A percentile compares a stretch with the other conserved stretches of the same genome.
These are phyloP conservation scores for Moelleriella libera DNA, from an alignment of 2,329 filamentous ascomycete species.

Conservation along the genomic window DNA sequence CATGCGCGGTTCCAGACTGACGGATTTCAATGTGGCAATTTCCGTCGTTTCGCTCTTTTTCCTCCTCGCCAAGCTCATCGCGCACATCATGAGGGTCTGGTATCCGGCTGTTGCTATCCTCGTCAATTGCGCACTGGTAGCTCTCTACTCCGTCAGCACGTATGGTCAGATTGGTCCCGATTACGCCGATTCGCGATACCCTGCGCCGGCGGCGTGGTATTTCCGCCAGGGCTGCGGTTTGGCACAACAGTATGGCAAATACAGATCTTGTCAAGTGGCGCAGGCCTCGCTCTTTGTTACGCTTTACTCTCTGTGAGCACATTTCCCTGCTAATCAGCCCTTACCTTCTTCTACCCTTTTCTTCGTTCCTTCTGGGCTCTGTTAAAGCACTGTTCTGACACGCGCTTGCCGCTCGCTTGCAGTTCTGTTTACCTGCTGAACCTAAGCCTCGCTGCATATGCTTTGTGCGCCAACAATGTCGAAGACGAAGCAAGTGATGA, in stretches of 20 bases:
- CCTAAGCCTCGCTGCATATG: constrained; percentile 43
- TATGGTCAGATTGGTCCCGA: constrained; percentile 63
- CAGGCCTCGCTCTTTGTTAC: constrained; percentile 53
- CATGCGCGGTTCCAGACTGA: constrained; percentile 36
- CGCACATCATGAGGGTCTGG: constrained; percentile 58
- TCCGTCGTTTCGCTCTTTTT: constrained; percentile 65
- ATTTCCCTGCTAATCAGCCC: background rate
- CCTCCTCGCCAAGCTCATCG: constrained; percentile 54
- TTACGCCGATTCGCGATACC: constrained; percentile 48
- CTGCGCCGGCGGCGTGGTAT: constrained; percentile 58
- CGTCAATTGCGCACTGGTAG: constrained; percentile 41
- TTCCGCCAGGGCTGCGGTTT: constrained; percentile 55
- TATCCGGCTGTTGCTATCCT: constrained; percentile 49
- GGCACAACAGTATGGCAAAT: constrained; percentile 36
- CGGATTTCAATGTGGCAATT: constrained; percentile 63
- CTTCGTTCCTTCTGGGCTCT: background rate
- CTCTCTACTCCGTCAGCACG: constrained; percentile 50
- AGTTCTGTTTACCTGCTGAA: constrained; percentile 49
- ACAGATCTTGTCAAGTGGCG: constrained; percentile 51
- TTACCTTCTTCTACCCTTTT: background rate
- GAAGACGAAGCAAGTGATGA: constrained; percentile 26
- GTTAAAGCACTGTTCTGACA: background rate
- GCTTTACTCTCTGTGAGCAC: constrained; percentile 52
- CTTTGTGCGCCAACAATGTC: constrained; percentile 41
- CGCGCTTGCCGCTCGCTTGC: background rate